phyloP scores from a whole-genome alignment of 2,329 filamentous ascomycete genomes.

The Ophioceras dolichostomum region DNA sequence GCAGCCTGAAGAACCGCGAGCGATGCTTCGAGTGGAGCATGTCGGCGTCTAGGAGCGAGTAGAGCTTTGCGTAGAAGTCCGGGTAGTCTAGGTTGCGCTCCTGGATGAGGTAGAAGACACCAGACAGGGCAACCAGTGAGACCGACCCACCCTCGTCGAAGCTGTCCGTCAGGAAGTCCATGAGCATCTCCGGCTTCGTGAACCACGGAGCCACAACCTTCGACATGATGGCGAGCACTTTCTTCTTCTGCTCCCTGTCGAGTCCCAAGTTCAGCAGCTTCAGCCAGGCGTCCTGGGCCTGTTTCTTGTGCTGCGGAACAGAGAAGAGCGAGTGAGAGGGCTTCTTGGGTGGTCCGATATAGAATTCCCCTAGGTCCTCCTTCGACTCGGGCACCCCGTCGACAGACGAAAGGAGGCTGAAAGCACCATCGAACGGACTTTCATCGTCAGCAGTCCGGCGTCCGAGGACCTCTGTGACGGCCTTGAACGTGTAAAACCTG shows the following conservation, averaged over 20 bases:
- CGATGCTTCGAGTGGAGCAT: conserved; percentile 90
- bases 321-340: conserved; percentile 55
- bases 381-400: conserved; percentile 58
- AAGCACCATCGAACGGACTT: conserved; percentile 38
- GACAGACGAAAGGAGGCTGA: conserved; percentile 52
- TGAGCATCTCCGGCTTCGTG: conserved; percentile 71
- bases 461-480: conserved; percentile 28
- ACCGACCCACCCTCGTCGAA: conserved; percentile 80
- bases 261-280: conserved; percentile 58
- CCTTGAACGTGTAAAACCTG: conserved; percentile 68
- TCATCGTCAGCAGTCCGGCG: conserved; percentile 12
- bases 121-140: conserved; percentile 78
- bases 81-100: conserved; percentile 94
- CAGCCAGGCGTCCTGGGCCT: conserved; percentile 80
- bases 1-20: conserved; percentile 77
- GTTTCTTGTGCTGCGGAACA: conserved; percentile 59
- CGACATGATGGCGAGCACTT: conserved; percentile 62
- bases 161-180: conserved; percentile 94
- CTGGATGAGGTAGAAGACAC: conserved; percentile 89
- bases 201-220: conserved; percentile 82
- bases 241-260: conserved; percentile 64
- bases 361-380: conserved; percentile 58
- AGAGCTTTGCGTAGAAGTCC: conserved; percentile 85
- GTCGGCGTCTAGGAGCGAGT: conserved; percentile 76
- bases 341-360: conserved; percentile 48